A percentile compares a stretch with the other conserved stretches of the same genome.
Conservation (phyloP, 176 grass and related monocot genomes). For the Juncus effusus region DNA sequence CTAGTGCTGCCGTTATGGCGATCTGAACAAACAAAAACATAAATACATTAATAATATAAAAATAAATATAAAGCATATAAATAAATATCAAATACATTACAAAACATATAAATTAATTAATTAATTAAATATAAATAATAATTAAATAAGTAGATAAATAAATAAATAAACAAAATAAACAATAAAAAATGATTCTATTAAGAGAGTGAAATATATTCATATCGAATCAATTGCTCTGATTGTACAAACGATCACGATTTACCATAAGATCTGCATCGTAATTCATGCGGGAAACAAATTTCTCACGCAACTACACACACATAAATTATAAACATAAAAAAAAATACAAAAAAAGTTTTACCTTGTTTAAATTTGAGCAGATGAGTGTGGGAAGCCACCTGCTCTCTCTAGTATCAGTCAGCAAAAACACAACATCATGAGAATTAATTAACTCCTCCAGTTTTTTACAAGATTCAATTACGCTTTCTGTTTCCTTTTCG, state of each 20-base stretch:
- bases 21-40: conserved; percentile 44
- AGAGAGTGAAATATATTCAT: no score
- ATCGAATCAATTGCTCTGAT: no score
- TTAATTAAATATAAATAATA: not conserved
- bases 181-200: no score
- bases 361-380: conserved; percentile 78
- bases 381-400: conserved; percentile 91
- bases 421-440: conserved; percentile 85
- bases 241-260: no score
- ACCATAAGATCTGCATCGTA: no score
- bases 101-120: conserved; percentile 10
- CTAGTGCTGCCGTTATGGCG: conserved; percentile 85
- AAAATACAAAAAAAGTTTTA: conserved; percentile 24
- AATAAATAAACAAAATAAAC: not conserved
- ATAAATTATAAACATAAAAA: not conserved
- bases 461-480: conserved; percentile 50
- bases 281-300: no score
- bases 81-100: not conserved
- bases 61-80: not conserved
- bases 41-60: conserved; percentile 31
- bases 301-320: no score
- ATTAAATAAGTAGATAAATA: not conserved
- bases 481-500: conserved; percentile 45
- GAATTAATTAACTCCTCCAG: conserved; percentile 57
- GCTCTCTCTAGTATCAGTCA: conserved; percentile 96